Percentiles rank a stretch among this genome's conserved stretches.
Evolutionary conservation across 2,329 filamentous ascomycete genomes (phyloP).

Genomic region (Pseudogymnoascus sp.): DNA sequence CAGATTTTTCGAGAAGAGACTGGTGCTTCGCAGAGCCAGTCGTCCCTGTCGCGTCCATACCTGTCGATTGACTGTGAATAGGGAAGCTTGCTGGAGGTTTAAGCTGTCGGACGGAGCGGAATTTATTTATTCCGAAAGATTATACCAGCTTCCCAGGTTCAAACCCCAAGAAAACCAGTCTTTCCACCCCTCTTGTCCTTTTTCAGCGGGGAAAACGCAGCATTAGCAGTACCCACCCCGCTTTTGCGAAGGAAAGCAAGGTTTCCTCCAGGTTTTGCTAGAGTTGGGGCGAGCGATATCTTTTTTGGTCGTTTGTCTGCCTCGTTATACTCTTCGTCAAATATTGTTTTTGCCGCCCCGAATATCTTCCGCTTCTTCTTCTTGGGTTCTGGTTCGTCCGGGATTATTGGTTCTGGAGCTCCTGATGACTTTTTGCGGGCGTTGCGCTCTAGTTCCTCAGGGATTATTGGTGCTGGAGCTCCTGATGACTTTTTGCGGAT

Average conservation of each 20-base stretch:
- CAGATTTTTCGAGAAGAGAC: slow-evolving; percentile 11
- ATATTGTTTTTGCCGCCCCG: slow-evolving; percentile 54
- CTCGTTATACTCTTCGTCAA: slow-evolving; percentile 61
- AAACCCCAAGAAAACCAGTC: slow-evolving; percentile 43
- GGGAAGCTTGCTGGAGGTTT: slow-evolving; percentile 1
- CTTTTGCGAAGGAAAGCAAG: slow-evolving; percentile 14
- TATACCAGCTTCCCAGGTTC: slow-evolving; percentile 12
- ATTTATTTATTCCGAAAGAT: neutral
- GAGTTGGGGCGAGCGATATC: slow-evolving; percentile 23
- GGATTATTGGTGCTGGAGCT: neutral
- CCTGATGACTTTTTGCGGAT: neutral
- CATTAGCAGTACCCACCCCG: slow-evolving; percentile 28
- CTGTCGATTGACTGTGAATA: slow-evolving; percentile 1
- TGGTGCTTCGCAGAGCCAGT: neutral
- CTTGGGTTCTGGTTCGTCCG: slow-evolving; percentile 30
- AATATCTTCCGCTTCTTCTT: slow-evolving; percentile 70
- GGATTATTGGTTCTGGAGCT: neutral
- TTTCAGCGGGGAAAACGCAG: slow-evolving; percentile 64
- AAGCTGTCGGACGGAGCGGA: neutral
- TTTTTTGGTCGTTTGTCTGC: slow-evolving; percentile 31
- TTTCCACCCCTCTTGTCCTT: slow-evolving; percentile 54
- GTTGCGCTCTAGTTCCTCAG: slow-evolving; percentile 42
- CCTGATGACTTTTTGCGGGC: neutral
- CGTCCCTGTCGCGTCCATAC: slow-evolving; percentile 2
- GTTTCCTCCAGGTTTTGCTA: slow-evolving; percentile 22